These are phyloP conservation scores for Rhypophila decipiens DNA, from an alignment of 495 filamentous ascomycete species.

Conservation along the genomic window DNA sequence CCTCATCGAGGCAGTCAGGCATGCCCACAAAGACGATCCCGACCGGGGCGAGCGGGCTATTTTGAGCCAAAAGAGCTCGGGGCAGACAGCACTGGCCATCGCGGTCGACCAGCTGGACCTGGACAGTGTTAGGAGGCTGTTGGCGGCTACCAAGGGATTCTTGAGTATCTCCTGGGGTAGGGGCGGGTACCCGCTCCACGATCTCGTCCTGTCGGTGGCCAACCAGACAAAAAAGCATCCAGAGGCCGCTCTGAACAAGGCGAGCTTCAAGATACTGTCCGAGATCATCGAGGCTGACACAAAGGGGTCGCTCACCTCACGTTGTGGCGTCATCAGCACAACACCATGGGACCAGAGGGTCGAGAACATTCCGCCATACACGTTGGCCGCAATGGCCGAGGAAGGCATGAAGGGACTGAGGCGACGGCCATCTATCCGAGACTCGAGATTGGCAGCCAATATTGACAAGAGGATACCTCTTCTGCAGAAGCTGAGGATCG, in stretches of 20 bases:
- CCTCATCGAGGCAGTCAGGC: not conserved
- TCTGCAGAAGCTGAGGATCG: not conserved
- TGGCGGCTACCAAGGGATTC: not conserved
- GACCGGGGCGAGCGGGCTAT: conserved; percentile 1
- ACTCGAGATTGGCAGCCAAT: not conserved
- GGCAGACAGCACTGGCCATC: not conserved
- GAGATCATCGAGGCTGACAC: conserved; percentile 4
- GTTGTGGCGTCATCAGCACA: conserved; percentile 2
- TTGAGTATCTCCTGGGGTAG: not conserved
- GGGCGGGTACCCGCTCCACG: conserved; percentile 1
- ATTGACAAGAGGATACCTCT: not conserved
- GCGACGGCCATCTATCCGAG: not conserved
- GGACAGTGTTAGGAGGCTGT: not conserved
- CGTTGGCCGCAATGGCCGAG: not conserved
- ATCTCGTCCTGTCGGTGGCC: conserved; percentile 1
- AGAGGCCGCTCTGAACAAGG: not conserved
- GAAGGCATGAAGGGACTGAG: not conserved
- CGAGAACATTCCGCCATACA: conserved; percentile 1
- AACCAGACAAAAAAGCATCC: conserved; percentile 1
- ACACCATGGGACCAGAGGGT: conserved; percentile 1
- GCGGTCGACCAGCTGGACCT: conserved; percentile 3
- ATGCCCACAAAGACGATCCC: not conserved
- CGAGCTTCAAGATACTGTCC: not conserved
- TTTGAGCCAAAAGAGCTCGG: conserved; percentile 1
- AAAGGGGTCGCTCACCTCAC: not conserved